Evolutionary conservation across 2,329 filamentous ascomycete species (phyloP).

Genomic region (Shiraia sp.): DNA sequence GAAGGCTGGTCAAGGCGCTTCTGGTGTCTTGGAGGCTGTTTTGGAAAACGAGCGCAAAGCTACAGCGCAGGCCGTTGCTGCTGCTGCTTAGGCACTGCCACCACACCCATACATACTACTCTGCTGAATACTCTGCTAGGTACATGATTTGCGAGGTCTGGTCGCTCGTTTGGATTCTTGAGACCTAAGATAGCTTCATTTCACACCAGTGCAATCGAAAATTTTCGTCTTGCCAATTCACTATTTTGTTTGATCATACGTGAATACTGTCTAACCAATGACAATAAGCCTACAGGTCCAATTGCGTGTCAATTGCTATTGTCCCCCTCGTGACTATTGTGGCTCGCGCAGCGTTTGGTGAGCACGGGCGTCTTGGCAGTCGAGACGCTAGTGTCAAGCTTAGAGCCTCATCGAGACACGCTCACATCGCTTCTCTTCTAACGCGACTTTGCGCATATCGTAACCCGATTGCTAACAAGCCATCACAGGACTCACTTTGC

Average conservation of each 20-base stretch:
- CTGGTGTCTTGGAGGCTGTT: constrained; percentile 53
- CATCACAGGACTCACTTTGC: no score
- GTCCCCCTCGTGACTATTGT: background rate
- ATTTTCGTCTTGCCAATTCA: no score
- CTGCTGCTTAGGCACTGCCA: constrained; percentile 37
- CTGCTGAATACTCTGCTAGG: background rate
- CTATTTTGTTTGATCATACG: no score
- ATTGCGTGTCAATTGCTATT: no score
- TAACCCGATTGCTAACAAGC: background rate
- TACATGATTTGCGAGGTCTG: constrained; percentile 19
- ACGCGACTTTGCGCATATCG: constrained; percentile 11
- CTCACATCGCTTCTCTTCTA: constrained; percentile 10
- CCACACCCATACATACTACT: background rate
- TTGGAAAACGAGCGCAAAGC: constrained; percentile 52
- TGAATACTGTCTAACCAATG: no score
- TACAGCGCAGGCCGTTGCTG: constrained; percentile 49
- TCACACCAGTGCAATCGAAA: no score
- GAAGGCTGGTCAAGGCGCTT: constrained; percentile 49
- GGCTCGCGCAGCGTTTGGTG: background rate
- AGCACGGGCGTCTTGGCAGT: constrained; percentile 7
- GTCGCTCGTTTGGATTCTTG: constrained; percentile 34
- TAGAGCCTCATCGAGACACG: constrained; percentile 12
- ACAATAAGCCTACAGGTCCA: background rate
- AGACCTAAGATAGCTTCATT: constrained; percentile 19
- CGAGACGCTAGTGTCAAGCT: constrained; percentile 11